These are phyloP conservation scores for Arabis hirsuta DNA, from an alignment of 345 rosid species.

Conservation along the genomic window DNA sequence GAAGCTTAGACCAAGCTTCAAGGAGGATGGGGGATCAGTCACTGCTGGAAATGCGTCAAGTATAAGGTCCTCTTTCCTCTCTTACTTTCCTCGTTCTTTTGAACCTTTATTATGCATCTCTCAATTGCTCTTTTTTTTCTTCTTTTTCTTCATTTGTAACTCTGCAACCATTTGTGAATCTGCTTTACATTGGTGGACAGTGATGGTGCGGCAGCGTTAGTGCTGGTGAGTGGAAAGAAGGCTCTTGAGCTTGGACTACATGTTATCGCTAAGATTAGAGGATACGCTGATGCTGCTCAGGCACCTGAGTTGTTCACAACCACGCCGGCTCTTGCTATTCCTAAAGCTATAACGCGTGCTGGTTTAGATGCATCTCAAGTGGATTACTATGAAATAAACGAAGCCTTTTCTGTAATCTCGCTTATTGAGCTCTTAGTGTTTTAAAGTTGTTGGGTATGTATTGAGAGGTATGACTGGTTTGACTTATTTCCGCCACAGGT, in stretches of 20 bases:
- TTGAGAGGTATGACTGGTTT: constrained; percentile 17
- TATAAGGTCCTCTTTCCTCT: constrained; percentile 63
- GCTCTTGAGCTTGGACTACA: constrained; percentile 75
- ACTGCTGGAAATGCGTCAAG: constrained; percentile 98
- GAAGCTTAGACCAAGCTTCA: constrained; percentile 93
- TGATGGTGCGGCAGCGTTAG: constrained; percentile 98
- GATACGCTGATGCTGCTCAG: constrained; percentile 98
- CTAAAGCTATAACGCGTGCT: constrained; percentile 85
- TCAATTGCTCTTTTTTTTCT: not conserved
- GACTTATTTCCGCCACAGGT: constrained; percentile 56
- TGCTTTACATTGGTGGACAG: constrained; percentile 49
- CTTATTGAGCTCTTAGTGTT: constrained; percentile 26
- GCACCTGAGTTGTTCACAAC: constrained; percentile 93
- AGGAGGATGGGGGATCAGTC: constrained; percentile 81
- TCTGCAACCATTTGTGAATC: constrained; percentile 6
- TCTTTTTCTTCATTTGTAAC: constrained; percentile 4
- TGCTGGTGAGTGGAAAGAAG: constrained; percentile 88
- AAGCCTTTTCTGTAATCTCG: constrained; percentile 83
- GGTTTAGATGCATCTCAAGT: constrained; percentile 81
- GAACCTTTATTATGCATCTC: constrained; percentile 9
- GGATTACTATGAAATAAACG: constrained; percentile 93
- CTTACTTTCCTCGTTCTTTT: constrained; percentile 1
- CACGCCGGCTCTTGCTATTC: constrained; percentile 88
- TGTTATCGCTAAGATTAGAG: constrained; percentile 80
- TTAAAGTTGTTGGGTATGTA: constrained; percentile 1